A percentile compares a stretch with the other conserved stretches of the same genome.
phyloP scores from a whole-genome alignment of 2,329 filamentous ascomycete species.

The Arthrobotrys conoides region DNA sequence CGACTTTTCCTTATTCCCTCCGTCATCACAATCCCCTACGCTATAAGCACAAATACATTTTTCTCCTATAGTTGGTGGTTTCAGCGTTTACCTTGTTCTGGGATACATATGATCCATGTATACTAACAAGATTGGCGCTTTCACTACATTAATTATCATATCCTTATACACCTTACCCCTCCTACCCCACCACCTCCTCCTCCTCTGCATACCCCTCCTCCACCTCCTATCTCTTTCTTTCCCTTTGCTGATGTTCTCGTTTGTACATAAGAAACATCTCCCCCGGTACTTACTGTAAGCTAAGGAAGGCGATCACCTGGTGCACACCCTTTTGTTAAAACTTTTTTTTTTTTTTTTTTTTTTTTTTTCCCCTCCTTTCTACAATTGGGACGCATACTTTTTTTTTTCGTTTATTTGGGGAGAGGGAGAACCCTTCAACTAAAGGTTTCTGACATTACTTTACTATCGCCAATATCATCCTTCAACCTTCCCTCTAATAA shows the following conservation, averaged over 20 bases:
- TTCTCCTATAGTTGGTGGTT: not conserved
- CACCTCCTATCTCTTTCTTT: not conserved
- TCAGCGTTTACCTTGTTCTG: slow-evolving; percentile 14
- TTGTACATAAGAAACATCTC: slow-evolving; percentile 61
- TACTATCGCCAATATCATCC: too few relatives aligned
- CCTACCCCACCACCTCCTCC: not conserved
- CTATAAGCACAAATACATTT: not conserved
- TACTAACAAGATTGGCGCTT: slow-evolving; percentile 40
- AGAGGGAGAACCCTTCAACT: too few relatives aligned
- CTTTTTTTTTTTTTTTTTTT: slow-evolving; percentile 5
- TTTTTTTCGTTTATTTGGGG: not conserved
- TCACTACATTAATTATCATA: slow-evolving; percentile 11
- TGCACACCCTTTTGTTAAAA: slow-evolving; percentile 7
- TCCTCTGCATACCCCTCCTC: slow-evolving; percentile 1
- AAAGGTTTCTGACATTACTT: too few relatives aligned
- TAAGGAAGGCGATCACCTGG: slow-evolving; percentile 45
- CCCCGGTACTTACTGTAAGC: slow-evolving; percentile 44
- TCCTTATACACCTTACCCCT: not conserved
- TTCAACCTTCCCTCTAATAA: too few relatives aligned
- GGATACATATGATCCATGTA: slow-evolving; percentile 49
- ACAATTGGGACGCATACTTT: not conserved
- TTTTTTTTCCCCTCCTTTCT: too few relatives aligned
- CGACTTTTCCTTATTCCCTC: not conserved
- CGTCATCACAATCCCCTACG: slow-evolving; percentile 6
- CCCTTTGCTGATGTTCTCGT: slow-evolving; percentile 35